Evolutionary conservation across 2,329 filamentous ascomycete genomes (phyloP), one percentile per base, ranked within the genome.

Genomic region (Aspergillus costaricaensis): DNA sequence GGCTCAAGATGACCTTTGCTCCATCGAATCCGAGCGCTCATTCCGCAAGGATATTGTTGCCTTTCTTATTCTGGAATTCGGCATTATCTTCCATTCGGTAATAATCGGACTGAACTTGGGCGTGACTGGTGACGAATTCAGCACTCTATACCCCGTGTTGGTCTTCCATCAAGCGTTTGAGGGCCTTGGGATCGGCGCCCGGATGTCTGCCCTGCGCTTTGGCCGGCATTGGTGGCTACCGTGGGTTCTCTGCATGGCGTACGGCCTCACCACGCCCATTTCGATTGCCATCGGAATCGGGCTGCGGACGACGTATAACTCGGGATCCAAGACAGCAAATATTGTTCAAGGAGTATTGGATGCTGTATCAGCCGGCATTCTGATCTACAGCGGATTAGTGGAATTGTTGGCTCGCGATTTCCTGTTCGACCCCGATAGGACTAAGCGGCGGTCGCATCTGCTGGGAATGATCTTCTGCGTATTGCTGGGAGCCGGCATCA

Each of bases 91-190:
- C 74, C 86, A 88, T 74, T 85, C 82, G 3, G 81, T 87, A 49
- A 85, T 88, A 70, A 86, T 88, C 61, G 86, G 86, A 2, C 78
- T 88, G 57, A 87, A 85, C 55, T 76, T 88, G 8, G 86, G 83
- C 8, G 84, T 86, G 17, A 80, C 82, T 0, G 81, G 83, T 23
- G 72, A 80, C 0, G 85, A 86, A 48, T 87, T 88, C 73, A 72
- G 75, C 27, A 82, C 83, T 0, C 77, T 88, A 2, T 86, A 86
- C 69, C 81, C 82, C 3, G 85, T 87, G 43, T 77, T 88, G 2
- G 81, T 86, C 58, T 87, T 88, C 74, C 85, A 88, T 65, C 86
- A 88, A 67, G 81, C 83, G 12, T 88, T 88, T 60, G 86, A 88
- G 66, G 85, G 86, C 47, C 80, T 88, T 0, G 85, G 85, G 70